A percentile compares a stretch with the other conserved stretches of the same genome.
Evolutionary conservation across 257 asterid genomes (phyloP).

Genomic region (Mitragyna speciosa): DNA sequence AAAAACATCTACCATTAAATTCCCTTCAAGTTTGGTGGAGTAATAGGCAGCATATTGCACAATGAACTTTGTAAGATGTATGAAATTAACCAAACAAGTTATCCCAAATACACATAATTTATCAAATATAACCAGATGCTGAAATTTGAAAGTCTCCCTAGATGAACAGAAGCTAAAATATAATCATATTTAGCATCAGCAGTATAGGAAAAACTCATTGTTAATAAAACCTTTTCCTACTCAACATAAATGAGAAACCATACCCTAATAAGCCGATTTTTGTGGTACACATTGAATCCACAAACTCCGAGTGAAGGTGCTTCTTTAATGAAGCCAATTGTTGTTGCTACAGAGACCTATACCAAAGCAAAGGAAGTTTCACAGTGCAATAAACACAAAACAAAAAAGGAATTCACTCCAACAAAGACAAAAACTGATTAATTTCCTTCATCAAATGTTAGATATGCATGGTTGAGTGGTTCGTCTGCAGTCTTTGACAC

Average conservation of each 20-base stretch:
- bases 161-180: background rate
- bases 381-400: background rate
- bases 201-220: background rate
- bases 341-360: conserved; percentile 65
- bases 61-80: background rate
- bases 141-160: background rate
- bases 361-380: background rate
- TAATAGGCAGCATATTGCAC: background rate
- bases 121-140: background rate
- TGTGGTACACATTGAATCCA: conserved; percentile 91
- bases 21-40: background rate
- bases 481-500: background rate
- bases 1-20: background rate
- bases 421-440: conserved; percentile 14
- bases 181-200: conserved; percentile 5
- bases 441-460: background rate
- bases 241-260: conserved; percentile 8
- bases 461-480: background rate
- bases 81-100: background rate
- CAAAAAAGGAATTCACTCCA: background rate
- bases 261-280: conserved; percentile 95
- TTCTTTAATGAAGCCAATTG: conserved; percentile 80
- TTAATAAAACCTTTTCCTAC: conserved; percentile 5
- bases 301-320: conserved; percentile 63
- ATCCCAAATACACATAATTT: background rate